Conservation (phyloP, 2,329 filamentous ascomycete species). For the Aspergillus brunneoviolaceus region DNA sequence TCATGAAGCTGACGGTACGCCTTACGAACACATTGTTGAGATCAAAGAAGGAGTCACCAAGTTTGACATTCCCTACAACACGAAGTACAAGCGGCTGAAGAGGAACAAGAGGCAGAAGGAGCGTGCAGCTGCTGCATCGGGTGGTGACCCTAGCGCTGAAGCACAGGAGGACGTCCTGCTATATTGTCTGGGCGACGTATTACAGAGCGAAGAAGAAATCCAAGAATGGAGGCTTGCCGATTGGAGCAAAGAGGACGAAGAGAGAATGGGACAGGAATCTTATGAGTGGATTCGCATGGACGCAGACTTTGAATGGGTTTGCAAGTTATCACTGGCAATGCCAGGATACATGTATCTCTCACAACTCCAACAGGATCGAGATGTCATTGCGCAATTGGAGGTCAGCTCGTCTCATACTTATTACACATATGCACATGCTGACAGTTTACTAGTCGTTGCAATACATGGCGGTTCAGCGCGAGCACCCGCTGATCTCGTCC, state of each 20-base stretch:
- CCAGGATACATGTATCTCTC: conserved; percentile 97
- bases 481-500: conserved; percentile 80
- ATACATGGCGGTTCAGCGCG: conserved; percentile 65
- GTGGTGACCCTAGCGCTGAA: conserved; percentile 62
- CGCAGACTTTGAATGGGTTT: conserved; percentile 97
- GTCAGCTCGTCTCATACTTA: conserved; percentile 31
- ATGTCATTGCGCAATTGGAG: conserved; percentile 82
- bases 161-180: conserved; percentile 77
- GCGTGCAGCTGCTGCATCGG: conserved; percentile 63
- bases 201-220: conserved; percentile 79
- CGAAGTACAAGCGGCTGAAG: conserved; percentile 97
- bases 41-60: conserved; percentile 83
- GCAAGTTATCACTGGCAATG: conserved; percentile 76
- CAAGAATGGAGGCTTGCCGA: conserved; percentile 81
- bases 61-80: conserved; percentile 97
- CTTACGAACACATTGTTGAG: conserved; percentile 96
- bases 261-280: conserved; percentile 89
- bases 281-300: conserved; percentile 99
- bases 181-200: conserved; percentile 88
- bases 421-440: neutral
- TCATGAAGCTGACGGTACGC: conserved; percentile 95
- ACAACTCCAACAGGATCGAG: conserved; percentile 93
- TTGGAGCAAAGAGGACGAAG: conserved; percentile 85
- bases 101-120: conserved; percentile 80
- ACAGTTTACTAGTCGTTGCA: conserved; percentile 61